Evolutionary conservation across 2,329 filamentous ascomycete genomes (phyloP).

Genomic region (Cercospora sesami): DNA sequence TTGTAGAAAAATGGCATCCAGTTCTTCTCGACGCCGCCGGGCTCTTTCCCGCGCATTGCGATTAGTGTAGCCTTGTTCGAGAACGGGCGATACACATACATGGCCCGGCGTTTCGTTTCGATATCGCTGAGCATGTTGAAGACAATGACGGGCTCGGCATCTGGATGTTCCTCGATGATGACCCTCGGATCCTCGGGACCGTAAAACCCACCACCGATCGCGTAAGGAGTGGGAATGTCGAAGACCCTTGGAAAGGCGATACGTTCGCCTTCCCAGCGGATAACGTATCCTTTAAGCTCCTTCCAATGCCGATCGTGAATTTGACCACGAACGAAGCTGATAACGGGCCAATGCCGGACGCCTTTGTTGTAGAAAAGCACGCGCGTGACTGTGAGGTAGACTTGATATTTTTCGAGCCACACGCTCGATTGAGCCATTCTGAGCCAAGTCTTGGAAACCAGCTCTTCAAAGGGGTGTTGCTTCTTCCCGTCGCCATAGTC

Average conservation of each 20-base stretch:
- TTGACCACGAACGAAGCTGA: slow-evolving; percentile 34
- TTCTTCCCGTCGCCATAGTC: background rate
- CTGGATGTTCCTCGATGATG: slow-evolving; percentile 31
- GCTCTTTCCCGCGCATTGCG: background rate
- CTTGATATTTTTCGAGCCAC: background rate
- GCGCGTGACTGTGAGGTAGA: slow-evolving; percentile 16
- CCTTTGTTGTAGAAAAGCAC: slow-evolving; percentile 19
- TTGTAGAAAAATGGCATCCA: slow-evolving; percentile 9
- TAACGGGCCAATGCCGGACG: slow-evolving; percentile 25
- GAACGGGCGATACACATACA: background rate
- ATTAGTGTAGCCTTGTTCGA: background rate
- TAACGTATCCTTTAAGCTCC: background rate
- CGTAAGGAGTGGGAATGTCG: background rate
- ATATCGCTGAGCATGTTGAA: slow-evolving; percentile 34
- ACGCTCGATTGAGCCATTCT: background rate
- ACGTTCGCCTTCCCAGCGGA: background rate
- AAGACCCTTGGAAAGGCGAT: background rate
- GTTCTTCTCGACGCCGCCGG: background rate
- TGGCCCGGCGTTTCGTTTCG: background rate
- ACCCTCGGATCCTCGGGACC: slow-evolving; percentile 35
- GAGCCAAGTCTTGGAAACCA: background rate
- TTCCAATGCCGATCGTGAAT: slow-evolving; percentile 31
- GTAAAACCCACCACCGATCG: slow-evolving; percentile 16
- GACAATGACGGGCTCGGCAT: slow-evolving; percentile 34
- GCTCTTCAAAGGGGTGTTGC: background rate